Evolutionary conservation across 169 alveolate genomes (phyloP), one percentile per base, ranked within the genome.

Genomic region (Perkinsus marinus): DNA sequence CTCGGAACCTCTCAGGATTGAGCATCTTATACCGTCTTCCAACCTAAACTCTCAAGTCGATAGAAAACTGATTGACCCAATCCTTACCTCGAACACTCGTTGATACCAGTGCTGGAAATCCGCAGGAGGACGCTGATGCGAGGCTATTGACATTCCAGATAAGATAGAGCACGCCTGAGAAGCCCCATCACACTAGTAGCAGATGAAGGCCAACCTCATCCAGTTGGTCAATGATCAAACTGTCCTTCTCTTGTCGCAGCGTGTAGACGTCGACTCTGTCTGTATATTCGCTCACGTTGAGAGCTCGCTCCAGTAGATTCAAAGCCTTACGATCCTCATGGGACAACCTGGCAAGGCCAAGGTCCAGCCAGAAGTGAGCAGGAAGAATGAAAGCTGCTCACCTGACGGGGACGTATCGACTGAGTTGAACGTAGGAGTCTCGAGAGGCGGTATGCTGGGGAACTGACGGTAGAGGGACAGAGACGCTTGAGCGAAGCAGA

Each of bases 21-120:
- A 97, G 92, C 68, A 96, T 97, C 92, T 97, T 97, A 92, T 97
- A 97, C 39, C 99, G 92, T 68, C 99, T 92, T 9, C 98, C 99
- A 39, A 97, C 95, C 93, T 97, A 98, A 92, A 97, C 96, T 26
- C 96, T 96, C 46, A 93, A 92, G 90, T 96, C 94, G 90, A 96
- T n/a, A 96, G 91, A 97, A 97, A 26, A 90, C 96, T 68, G 96
- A 94, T 92, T 93, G 93, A 47, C 94, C 95, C 91, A 96, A 97
- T 89, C 89, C 97, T 89, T 68, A 96, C 98, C 39, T 94, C 93
- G 37, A 97, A 90, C 68, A 97, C 93, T 57, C 96, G 94, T 91
- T 97, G 98, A 7, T 98, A 98, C 43, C 95, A 57, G 22, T 57
- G 79, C 30, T 57, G 30, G 79, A 57, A 57, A 16, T 57, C 79